Conservation (phyloP, 148 eudicot species). For the Chenopodium berlandieri region DNA sequence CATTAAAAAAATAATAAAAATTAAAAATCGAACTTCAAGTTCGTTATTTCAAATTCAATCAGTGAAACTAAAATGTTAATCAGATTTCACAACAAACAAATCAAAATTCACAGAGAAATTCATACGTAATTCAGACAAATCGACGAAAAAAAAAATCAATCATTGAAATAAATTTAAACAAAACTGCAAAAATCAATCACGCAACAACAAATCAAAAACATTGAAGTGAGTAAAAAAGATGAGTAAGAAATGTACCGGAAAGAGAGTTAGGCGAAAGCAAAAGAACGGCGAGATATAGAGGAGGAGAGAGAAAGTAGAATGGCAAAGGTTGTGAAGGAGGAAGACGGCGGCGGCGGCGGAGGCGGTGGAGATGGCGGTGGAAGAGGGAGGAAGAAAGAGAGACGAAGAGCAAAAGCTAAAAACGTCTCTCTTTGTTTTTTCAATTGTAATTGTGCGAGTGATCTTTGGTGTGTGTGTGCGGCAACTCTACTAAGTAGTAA, state of each 20-base stretch:
- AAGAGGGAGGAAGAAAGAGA: not conserved
- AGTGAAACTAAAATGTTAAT: too few species aligned
- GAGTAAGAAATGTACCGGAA: conserved; percentile 10
- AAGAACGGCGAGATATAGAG: not conserved
- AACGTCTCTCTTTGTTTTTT: not conserved
- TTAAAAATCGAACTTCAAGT: too few species aligned
- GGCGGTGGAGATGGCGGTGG: conserved; percentile 14
- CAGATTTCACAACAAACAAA: not conserved
- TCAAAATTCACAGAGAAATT: not conserved
- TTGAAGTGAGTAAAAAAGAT: not conserved
- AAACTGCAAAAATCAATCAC: not conserved
- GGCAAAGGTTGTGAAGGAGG: not conserved
- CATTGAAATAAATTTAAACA: not conserved
- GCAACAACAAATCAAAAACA: not conserved
- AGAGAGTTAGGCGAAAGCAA: not conserved
- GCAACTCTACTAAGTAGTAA: not conserved
- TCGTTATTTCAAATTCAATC: too few species aligned
- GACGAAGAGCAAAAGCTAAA: not conserved
- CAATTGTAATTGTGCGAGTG: too few species aligned
- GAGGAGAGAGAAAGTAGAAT: not conserved
- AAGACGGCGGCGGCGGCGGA: not conserved
- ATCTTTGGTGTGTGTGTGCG: conserved; percentile 5
- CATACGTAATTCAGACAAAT: not conserved
- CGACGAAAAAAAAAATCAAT: not conserved
- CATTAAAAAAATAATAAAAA: too few species aligned